Evolutionary conservation across 768 basidiomycete species (phyloP).

Genomic region (Hypholoma sublateritium): DNA sequence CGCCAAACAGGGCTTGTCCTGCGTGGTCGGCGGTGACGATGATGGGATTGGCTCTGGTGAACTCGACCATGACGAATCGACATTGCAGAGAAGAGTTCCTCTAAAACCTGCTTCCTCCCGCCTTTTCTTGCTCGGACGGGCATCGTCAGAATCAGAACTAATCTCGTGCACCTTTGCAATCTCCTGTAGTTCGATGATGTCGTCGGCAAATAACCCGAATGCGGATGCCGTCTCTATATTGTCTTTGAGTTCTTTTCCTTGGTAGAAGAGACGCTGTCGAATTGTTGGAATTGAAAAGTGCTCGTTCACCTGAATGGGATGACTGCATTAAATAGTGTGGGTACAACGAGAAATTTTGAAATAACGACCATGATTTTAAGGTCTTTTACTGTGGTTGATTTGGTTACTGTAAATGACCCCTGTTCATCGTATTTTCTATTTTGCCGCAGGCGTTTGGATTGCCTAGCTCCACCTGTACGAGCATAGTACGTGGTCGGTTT

Average conservation of each 20-base stretch:
- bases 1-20: constrained; percentile 43
- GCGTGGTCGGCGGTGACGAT: constrained; percentile 14
- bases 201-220: constrained; percentile 52
- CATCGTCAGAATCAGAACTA: constrained; percentile 48
- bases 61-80: constrained; percentile 22
- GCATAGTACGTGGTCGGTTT: constrained; percentile 26
- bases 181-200: constrained; percentile 65
- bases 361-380: constrained; percentile 65
- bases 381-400: constrained; percentile 72
- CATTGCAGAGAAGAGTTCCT: constrained; percentile 63
- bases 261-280: constrained; percentile 68
- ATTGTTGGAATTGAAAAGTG: constrained; percentile 70
- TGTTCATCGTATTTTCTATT: constrained; percentile 49
- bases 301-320: constrained; percentile 51
- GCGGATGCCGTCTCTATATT: constrained; percentile 57
- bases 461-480: constrained; percentile 48
- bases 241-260: constrained; percentile 63
- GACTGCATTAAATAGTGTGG: background rate
- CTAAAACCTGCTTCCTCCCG: constrained; percentile 69
- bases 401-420: constrained; percentile 55
- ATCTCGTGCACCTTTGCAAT: constrained; percentile 61
- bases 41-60: constrained; percentile 21
- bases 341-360: background rate
- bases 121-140: constrained; percentile 36
- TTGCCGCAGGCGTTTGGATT: constrained; percentile 71